Percentiles rank a stretch among this genome's conserved stretches.
phyloP scores from a whole-genome alignment of 2,329 filamentous ascomycete genomes.

The Aureobasidium sp. region DNA sequence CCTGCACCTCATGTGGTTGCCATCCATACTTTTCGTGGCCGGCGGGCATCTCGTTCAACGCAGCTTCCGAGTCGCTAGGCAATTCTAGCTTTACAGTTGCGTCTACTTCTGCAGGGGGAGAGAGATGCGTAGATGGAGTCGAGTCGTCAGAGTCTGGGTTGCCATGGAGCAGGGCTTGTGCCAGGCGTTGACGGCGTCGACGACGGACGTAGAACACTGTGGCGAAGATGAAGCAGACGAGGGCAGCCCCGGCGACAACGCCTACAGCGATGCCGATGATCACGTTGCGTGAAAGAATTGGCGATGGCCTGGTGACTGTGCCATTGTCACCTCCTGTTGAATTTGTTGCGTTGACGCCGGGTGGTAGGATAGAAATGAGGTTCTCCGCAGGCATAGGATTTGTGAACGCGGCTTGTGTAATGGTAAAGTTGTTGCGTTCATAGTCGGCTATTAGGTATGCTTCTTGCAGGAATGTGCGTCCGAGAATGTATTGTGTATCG shows the following conservation, averaged over 20 bases:
- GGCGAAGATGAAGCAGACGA: conserved; percentile 23
- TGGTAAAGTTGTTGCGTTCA: conserved; percentile 41
- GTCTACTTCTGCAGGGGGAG: neutral
- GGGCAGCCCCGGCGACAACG: conserved; percentile 21
- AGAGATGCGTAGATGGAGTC: neutral
- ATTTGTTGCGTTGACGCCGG: conserved; percentile 25
- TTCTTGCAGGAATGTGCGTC: conserved; percentile 64
- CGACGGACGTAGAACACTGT: neutral
- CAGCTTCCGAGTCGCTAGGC: neutral
- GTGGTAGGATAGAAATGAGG: conserved; percentile 28
- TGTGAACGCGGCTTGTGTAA: conserved; percentile 33
- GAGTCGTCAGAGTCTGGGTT: neutral
- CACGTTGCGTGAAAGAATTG: conserved; percentile 24
- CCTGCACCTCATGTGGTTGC: neutral
- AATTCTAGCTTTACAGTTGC: neutral
- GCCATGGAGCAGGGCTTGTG: neutral
- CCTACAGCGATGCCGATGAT: conserved; percentile 31
- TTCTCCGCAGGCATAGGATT: conserved; percentile 31
- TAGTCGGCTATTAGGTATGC: conserved; percentile 47
- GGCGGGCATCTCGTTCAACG: neutral
- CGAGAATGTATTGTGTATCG: conserved; percentile 53
- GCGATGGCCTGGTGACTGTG: conserved; percentile 14
- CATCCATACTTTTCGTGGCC: neutral
- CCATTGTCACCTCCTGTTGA: neutral
- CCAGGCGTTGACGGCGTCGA: neutral